Evolutionary conservation across 805 yeast genomes (phyloP), one percentile per base, ranked within the genome.

Genomic region (Candida michaelii): DNA sequence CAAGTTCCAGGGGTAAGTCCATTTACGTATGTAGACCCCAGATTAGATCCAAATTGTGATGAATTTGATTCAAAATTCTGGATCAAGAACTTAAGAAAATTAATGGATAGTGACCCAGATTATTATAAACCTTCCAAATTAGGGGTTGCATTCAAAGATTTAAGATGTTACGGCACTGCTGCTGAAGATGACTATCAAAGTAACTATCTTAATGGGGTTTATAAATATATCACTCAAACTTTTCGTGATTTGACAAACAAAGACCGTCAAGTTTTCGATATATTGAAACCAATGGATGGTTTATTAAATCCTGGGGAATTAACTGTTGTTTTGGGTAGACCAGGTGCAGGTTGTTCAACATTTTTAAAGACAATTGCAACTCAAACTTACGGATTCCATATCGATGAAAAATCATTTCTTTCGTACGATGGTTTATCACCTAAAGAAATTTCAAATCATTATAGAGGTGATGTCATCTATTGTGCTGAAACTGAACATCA

Each of bases 151-250:
- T 82, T 79, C 69, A 71, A 73, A 44, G 62, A 80, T 53, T 63
- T 83, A 53, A 58, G 83, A 44, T 85, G 84, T 3, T 74, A 62
- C 48, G 89, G 89, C 58, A 70, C 78, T 40, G 84, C 88, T 3
- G 70, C 81, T 3, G 88, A 81, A 58, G 74, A 83, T 9, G 85
- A 83, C 54, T 83, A 77, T 59, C 87, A 81, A 59, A 67, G 79
- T 3, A 82, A 83, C 3, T 76, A 79, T 3, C 53, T 70, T 18
- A 82, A 79, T 50, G 62, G 62, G 54, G 18, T 58, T 54, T 34
- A 58, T 55, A 55, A 69, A 59, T 19, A 43, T 3, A 45, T 51
- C 4, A 43, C 31, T 11, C 57, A 62, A 19, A 42, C 44, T 3
- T 14, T 50, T 23, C 47, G 57, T 42, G 30, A 45, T 3, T 39